These are phyloP conservation scores for Candida chilensis DNA, from an alignment of 805 yeast genomes.

Conservation along the genomic window DNA sequence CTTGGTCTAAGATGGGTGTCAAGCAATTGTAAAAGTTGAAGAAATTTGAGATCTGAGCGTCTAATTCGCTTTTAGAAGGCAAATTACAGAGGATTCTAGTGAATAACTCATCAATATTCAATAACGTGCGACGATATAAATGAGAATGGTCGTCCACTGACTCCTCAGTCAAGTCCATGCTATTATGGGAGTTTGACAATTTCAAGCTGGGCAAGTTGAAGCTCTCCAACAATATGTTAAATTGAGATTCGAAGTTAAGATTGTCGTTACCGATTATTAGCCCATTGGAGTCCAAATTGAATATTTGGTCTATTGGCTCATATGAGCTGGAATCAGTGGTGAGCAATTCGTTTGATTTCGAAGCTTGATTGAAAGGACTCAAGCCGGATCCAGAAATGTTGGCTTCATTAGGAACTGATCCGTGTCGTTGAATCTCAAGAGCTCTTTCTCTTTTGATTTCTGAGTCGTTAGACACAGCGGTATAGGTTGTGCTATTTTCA, in stretches of 20 bases:
- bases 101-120: slow-evolving; percentile 31
- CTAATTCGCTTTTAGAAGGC: slow-evolving; percentile 25
- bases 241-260: slow-evolving; percentile 33
- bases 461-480: too few relatives aligned
- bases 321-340: too few relatives aligned
- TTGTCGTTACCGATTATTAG: slow-evolving; percentile 35
- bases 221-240: slow-evolving; percentile 31
- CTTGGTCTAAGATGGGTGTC: slow-evolving; percentile 32
- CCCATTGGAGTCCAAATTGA: slow-evolving; percentile 31
- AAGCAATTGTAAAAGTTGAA: slow-evolving; percentile 30
- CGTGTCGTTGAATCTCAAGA: too few relatives aligned
- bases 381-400: too few relatives aligned
- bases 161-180: slow-evolving; percentile 27
- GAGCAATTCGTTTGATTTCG: too few relatives aligned
- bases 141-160: slow-evolving; percentile 27
- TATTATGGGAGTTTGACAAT: slow-evolving; percentile 33
- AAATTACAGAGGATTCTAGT: slow-evolving; percentile 33
- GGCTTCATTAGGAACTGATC: too few relatives aligned
- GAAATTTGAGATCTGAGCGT: slow-evolving; percentile 25
- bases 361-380: too few relatives aligned
- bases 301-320: slow-evolving; percentile 25
- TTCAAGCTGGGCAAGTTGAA: slow-evolving; percentile 32
- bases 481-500: too few relatives aligned
- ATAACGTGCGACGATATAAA: slow-evolving; percentile 30
- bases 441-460: too few relatives aligned